Conservation (phyloP, 768 basidiomycete species). For the Fistulinella prunicolor region DNA sequence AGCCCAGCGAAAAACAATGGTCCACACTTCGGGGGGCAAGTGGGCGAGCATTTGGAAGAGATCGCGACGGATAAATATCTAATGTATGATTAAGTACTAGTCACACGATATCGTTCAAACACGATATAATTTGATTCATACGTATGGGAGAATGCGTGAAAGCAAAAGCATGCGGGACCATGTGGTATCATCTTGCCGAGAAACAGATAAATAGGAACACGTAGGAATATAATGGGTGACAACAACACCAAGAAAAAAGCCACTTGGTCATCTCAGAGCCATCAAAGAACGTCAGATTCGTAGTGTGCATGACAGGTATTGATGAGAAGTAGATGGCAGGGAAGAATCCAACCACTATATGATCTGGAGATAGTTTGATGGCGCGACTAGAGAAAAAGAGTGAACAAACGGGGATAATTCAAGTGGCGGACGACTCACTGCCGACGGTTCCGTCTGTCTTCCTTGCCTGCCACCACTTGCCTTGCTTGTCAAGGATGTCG, state of each 20-base stretch:
- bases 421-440: constrained; percentile 53
- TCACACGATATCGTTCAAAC: constrained; percentile 8
- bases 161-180: constrained; percentile 18
- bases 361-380: constrained; percentile 83
- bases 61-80: background rate
- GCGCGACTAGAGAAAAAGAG: constrained; percentile 55
- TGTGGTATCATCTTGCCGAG: constrained; percentile 33
- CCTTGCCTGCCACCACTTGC: constrained; percentile 91
- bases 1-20: constrained; percentile 48
- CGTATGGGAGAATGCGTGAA: constrained; percentile 8
- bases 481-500: constrained; percentile 89
- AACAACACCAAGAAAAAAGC: constrained; percentile 22
- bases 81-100: background rate
- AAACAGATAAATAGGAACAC: constrained; percentile 28
- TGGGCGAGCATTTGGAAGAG: background rate
- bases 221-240: constrained; percentile 28
- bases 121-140: constrained; percentile 1
- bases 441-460: constrained; percentile 73
- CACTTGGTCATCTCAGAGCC: constrained; percentile 17
- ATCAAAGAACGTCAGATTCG: constrained; percentile 35
- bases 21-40: constrained; percentile 56
- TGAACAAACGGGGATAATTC: constrained; percentile 6
- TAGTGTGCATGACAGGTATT: constrained; percentile 27
- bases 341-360: constrained; percentile 43
- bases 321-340: constrained; percentile 16